Conservation (phyloP, 352 stramenopile species). For the Globisporangium sylvaticum region DNA sequence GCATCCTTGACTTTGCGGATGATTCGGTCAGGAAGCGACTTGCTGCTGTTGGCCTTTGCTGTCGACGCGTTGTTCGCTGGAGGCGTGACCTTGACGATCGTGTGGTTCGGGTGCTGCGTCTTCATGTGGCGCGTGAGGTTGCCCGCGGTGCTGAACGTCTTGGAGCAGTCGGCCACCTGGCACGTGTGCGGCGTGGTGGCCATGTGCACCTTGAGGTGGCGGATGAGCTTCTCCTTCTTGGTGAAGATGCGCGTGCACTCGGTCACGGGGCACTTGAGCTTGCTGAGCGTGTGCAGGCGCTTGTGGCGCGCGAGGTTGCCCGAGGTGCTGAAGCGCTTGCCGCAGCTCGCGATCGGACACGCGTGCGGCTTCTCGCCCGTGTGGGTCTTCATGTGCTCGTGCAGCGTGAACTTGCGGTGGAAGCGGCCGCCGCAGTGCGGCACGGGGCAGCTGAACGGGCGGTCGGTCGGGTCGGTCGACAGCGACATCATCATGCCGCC, state of each 20-base stretch:
- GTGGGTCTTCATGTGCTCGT: conserved; percentile 77
- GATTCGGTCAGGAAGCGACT: conserved; percentile 5
- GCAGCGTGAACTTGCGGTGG: conserved; percentile 69
- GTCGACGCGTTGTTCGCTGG: neutral
- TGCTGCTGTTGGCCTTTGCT: neutral
- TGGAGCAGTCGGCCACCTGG: conserved; percentile 41
- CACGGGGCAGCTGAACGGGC: conserved; percentile 45
- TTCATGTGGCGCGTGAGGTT: conserved; percentile 71
- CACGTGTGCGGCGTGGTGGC: conserved; percentile 50
- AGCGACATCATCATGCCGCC: neutral
- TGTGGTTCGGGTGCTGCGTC: conserved; percentile 41
- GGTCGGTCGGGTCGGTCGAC: conserved; percentile 19
- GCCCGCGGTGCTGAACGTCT: conserved; percentile 63
- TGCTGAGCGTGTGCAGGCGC: conserved; percentile 50
- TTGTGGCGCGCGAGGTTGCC: conserved; percentile 70
- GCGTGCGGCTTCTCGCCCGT: conserved; percentile 68
- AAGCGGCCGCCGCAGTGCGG: conserved; percentile 48
- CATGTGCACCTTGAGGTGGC: conserved; percentile 47
- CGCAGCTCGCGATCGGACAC: conserved; percentile 47
- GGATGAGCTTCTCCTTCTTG: conserved; percentile 45
- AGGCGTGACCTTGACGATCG: neutral
- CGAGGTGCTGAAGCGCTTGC: conserved; percentile 68
- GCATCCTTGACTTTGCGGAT: neutral
- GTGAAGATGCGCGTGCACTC: conserved; percentile 46
- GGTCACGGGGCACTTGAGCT: conserved; percentile 40